phyloP scores from a whole-genome alignment of 169 alveolate species.

The Eimeria falciformis region DNA sequence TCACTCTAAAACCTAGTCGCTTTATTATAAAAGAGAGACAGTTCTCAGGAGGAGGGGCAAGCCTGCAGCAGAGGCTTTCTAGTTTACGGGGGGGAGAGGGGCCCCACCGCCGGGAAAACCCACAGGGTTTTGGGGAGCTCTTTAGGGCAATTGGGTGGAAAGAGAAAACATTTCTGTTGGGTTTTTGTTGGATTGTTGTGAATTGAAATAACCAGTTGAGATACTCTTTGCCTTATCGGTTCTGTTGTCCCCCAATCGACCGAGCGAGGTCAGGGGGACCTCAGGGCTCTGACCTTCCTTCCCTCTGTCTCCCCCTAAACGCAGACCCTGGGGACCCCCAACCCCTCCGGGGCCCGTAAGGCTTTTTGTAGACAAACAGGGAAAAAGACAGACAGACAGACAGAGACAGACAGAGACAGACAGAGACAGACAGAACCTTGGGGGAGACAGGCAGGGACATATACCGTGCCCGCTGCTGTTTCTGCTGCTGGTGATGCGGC shows the following conservation, averaged over 20 bases:
- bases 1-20: too few relatives aligned
- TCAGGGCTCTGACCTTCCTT: neutral
- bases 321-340: slow-evolving; percentile 48
- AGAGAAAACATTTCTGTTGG: neutral
- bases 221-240: too few relatives aligned
- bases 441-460: neutral
- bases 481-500: slow-evolving; percentile 39
- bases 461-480: neutral
- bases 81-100: too few relatives aligned
- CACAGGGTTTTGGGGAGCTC: too few relatives aligned
- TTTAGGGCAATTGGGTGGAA: too few relatives aligned
- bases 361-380: neutral
- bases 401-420: neutral
- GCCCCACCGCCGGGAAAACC: too few relatives aligned
- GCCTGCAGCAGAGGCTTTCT: too few relatives aligned
- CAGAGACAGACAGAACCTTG: neutral
- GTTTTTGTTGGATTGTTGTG: neutral
- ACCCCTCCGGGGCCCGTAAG: slow-evolving; percentile 7
- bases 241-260: too few relatives aligned
- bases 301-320: neutral
- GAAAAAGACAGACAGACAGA: neutral
- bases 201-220: too few relatives aligned
- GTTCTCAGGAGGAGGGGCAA: too few relatives aligned
- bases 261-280: too few relatives aligned
- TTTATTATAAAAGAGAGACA: too few relatives aligned